phyloP scores from a whole-genome alignment of 768 basidiomycete species.

The Tylopilus sp. region DNA sequence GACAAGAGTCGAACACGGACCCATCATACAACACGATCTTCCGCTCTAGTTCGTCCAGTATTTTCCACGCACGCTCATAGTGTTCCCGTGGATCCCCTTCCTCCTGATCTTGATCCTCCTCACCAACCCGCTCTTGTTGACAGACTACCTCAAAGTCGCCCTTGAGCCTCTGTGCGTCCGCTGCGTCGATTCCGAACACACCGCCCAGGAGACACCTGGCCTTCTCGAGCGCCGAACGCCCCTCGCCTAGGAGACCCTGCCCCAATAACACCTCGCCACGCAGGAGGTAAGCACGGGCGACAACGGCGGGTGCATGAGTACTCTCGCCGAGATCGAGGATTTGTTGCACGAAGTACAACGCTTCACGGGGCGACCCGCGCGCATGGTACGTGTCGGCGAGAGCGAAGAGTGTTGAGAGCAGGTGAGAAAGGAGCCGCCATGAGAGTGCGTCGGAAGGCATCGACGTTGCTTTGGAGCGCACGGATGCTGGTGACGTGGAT shows the following conservation, averaged over 20 bases:
- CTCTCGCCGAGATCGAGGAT: constrained; percentile 70
- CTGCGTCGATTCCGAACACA: constrained; percentile 53
- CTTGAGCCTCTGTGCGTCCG: constrained; percentile 52
- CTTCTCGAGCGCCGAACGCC: constrained; percentile 48
- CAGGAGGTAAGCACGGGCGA: constrained; percentile 61
- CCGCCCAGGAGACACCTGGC: constrained; percentile 47
- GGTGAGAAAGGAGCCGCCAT: constrained; percentile 73
- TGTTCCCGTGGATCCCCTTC: constrained; percentile 46
- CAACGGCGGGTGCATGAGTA: constrained; percentile 61
- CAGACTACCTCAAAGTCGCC: constrained; percentile 44
- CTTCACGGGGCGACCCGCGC: constrained; percentile 79
- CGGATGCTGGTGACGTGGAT: constrained; percentile 9
- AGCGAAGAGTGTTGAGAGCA: constrained; percentile 63
- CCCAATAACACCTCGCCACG: constrained; percentile 70
- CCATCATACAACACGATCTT: constrained; percentile 50
- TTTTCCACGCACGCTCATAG: constrained; percentile 53
- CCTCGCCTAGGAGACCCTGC: constrained; percentile 56
- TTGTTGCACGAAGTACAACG: constrained; percentile 80
- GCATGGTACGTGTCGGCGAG: constrained; percentile 63
- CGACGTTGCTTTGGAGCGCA: constrained; percentile 14
- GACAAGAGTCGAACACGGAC: constrained; percentile 31
- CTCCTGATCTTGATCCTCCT: constrained; percentile 18
- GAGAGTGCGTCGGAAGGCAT: constrained; percentile 53
- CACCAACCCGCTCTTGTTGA: constrained; percentile 28
- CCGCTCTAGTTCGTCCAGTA: constrained; percentile 61